These are phyloP conservation scores for Myxozyma nipponensis DNA, from an alignment of 805 yeast species.

Conservation along the genomic window DNA sequence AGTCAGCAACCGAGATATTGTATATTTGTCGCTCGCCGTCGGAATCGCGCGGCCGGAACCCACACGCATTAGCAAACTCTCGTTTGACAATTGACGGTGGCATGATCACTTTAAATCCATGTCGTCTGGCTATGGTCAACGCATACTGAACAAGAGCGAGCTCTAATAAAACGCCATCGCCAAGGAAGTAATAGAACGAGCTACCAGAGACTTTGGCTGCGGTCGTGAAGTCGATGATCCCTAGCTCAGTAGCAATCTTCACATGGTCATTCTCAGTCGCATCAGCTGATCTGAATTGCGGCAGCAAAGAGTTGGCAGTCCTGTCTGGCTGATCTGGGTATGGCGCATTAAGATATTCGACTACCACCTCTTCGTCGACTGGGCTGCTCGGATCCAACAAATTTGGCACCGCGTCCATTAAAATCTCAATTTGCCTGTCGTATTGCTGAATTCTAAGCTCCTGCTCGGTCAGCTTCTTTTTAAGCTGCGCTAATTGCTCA, in stretches of 20 bases:
- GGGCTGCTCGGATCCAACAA: slow-evolving; percentile 17
- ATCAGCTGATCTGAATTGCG: slow-evolving; percentile 1
- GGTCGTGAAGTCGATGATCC: slow-evolving; percentile 61
- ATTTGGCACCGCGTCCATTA: slow-evolving; percentile 22
- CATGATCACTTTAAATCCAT: slow-evolving; percentile 64
- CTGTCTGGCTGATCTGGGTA: slow-evolving; percentile 1
- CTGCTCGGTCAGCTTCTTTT: slow-evolving; percentile 1
- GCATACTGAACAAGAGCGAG: slow-evolving; percentile 86
- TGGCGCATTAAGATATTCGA: slow-evolving; percentile 17
- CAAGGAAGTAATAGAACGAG: slow-evolving; percentile 83
- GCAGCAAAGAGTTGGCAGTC: slow-evolving; percentile 4
- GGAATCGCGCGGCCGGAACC: slow-evolving; percentile 88
- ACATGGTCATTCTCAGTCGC: slow-evolving; percentile 58
- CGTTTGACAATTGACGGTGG: slow-evolving; percentile 86
- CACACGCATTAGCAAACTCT: slow-evolving; percentile 82
- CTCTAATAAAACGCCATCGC: slow-evolving; percentile 84
- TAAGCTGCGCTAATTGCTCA: slow-evolving; percentile 6
- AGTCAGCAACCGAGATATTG: slow-evolving; percentile 44
- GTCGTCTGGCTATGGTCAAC: slow-evolving; percentile 55
- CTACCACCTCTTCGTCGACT: slow-evolving; percentile 10
- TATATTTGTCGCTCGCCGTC: slow-evolving; percentile 84
- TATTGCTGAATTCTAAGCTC: slow-evolving; percentile 8
- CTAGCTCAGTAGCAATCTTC: slow-evolving; percentile 61
- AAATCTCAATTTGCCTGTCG: slow-evolving; percentile 3
- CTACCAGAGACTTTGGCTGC: slow-evolving; percentile 76